Base-by-base conservation (phyloP, 345 rosid genomes). In the Corchorus capsularis region DNA sequence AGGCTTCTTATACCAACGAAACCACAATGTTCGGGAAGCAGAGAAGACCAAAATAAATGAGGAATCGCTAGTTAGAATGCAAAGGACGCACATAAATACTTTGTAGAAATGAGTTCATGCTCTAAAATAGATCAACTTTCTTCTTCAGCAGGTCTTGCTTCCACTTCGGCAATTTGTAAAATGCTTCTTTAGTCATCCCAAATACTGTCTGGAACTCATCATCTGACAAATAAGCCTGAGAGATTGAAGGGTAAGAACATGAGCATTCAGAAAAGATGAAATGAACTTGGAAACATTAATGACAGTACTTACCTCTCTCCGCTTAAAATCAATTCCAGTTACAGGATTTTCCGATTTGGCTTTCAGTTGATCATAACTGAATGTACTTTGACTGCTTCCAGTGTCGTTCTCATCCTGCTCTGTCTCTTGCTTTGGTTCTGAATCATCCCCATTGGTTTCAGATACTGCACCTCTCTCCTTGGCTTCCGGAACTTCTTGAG, bases 111-210 rank as follows among this genome's bases (percentile, higher is more conserved):
- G 45, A 53, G 20, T 19, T 46, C 50, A 59, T 39, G 56, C 43
- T 69, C 87, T 87, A 96, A 80, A 96, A 91, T 79, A 96, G 80
- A 78, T 93, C 97, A 62, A 82, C 79, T 78, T 94, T 91, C 90
- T 83, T 94, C 91, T 96, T 96, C 74, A 78, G 93, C 78, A 92
- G 80, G 82, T 96, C 98, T 88, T 96, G 98, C 89, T 96, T 96
- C 99, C 99, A 96, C 79, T 86, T 90, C 4, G 99, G 99, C 80
- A 90, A 76, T 75, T 89, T 89, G 79, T 88, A 86, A 78, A 96
- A 96, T 75, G 83, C 90, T 78, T 86, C 98, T 84, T 92, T 96
- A 68, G 83, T 56, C 84, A 88, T 87, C 55, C 98, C 93, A 39
- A 96, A 87, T 63, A 94, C 82, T 37, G 79, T 78, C 82, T 86